A percentile compares a stretch with the other conserved stretches of the same genome.
Conservation (phyloP, 495 filamentous ascomycete species). For the Neurospora sp. region DNA sequence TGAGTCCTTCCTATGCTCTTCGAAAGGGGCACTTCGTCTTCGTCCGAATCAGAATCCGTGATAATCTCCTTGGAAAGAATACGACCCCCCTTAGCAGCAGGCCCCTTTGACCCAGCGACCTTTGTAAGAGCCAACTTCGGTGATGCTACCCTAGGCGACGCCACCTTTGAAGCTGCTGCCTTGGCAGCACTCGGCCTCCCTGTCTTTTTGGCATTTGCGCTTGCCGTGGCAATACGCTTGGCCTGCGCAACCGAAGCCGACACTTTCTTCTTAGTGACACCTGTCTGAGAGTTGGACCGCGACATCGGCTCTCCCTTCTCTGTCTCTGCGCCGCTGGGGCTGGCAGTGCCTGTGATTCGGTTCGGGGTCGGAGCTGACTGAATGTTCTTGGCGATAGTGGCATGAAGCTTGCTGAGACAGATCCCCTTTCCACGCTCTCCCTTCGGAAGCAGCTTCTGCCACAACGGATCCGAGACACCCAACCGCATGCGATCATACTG, state of each 20-base stretch:
- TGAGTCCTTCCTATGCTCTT: conserved; percentile 26
- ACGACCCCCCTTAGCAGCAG: conserved; percentile 12
- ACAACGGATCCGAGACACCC: conserved; percentile 59
- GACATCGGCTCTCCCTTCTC: conserved; percentile 42
- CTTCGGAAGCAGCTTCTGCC: conserved; percentile 68
- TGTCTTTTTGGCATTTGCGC: conserved; percentile 16
- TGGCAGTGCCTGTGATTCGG: conserved; percentile 44
- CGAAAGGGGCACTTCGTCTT: conserved; percentile 32
- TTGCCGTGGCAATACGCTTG: conserved; percentile 45
- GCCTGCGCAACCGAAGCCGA: conserved; percentile 51
- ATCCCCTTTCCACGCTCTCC: conserved; percentile 73
- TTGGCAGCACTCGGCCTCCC: neutral
- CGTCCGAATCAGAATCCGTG: conserved; percentile 65
- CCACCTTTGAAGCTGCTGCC: conserved; percentile 7
- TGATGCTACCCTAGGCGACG: conserved; percentile 13
- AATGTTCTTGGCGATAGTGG: conserved; percentile 45
- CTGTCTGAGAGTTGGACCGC: conserved; percentile 42
- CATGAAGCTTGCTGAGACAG: conserved; percentile 61
- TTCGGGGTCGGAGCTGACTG: conserved; percentile 48
- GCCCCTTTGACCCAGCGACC: conserved; percentile 11
- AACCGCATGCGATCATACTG: conserved; percentile 72
- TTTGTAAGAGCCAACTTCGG: conserved; percentile 26
- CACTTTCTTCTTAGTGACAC: conserved; percentile 43
- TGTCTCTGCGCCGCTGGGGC: conserved; percentile 46
- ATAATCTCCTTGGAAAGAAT: conserved; percentile 59